These are phyloP conservation scores for Perkinsus olseni DNA, from an alignment of 169 alveolate species.

Conservation along the genomic window DNA sequence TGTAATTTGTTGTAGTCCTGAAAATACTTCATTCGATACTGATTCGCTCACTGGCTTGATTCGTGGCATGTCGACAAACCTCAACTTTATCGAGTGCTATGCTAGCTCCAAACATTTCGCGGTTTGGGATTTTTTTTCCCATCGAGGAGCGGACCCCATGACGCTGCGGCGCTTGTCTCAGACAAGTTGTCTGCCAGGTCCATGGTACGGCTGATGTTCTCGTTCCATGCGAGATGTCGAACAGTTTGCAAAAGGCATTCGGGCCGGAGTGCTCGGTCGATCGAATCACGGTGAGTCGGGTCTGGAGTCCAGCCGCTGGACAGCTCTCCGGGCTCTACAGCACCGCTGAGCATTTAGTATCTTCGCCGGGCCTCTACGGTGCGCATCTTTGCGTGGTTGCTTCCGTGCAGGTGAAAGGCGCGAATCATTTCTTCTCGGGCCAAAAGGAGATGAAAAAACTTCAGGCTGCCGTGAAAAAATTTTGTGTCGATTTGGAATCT, in stretches of 20 bases:
- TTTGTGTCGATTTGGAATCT: background rate
- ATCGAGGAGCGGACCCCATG: no score
- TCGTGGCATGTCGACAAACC: no score
- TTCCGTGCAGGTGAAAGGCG: background rate
- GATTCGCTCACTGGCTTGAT: no score
- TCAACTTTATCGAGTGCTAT: no score
- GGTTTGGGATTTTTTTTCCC: no score
- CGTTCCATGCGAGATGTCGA: background rate
- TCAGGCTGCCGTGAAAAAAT: background rate
- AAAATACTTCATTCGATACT: no score
- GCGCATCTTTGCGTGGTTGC: background rate
- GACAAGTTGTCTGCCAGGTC: background rate
- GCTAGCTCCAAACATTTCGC: no score
- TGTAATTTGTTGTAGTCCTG: no score
- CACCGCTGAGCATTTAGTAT: background rate
- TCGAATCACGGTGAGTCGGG: background rate
- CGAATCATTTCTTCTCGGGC: background rate
- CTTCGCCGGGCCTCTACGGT: background rate
- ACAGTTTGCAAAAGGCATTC: background rate
- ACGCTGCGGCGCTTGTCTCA: no score
- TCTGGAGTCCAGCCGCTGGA: no score
- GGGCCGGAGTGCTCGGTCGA: background rate
- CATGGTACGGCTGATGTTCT: background rate
- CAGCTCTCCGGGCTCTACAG: no score
- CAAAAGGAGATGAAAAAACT: background rate